Conservation (phyloP, 306 rosid genomes). For the Corylus avellana region DNA sequence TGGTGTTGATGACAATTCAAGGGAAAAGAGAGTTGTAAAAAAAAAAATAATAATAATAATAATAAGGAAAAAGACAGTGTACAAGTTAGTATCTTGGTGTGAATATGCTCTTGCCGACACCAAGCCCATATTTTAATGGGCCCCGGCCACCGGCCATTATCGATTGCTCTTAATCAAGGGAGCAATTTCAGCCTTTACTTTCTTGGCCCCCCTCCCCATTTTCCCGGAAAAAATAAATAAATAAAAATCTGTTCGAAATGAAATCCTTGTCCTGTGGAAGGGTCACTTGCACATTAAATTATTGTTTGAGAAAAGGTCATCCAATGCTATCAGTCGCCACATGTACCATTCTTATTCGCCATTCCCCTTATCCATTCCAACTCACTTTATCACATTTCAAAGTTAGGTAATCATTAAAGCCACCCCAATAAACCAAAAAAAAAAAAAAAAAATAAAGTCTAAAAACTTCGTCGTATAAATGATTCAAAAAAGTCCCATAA, state of each 20-base stretch:
- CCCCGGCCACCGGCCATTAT: not conserved
- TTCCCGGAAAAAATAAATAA: not conserved
- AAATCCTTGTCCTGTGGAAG: not conserved
- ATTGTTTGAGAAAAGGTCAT: not conserved
- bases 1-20: not conserved
- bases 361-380: not conserved
- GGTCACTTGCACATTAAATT: not conserved
- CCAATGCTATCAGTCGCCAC: not conserved
- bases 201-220: not conserved
- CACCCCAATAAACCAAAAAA: no score
- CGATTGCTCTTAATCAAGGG: not conserved
- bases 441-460: not conserved
- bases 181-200: constrained; percentile 1
- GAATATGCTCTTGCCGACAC: not conserved
- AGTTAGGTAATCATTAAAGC: no score
- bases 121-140: not conserved
- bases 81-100: not conserved
- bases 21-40: not conserved
- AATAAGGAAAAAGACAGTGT: not conserved
- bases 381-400: not conserved
- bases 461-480: not conserved
- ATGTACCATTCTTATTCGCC: not conserved
- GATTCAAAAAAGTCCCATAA: not conserved
- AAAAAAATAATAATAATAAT: no score
- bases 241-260: not conserved